Evolutionary conservation across 495 filamentous ascomycete species (phyloP).

Genomic region (Xylaria grammica): DNA sequence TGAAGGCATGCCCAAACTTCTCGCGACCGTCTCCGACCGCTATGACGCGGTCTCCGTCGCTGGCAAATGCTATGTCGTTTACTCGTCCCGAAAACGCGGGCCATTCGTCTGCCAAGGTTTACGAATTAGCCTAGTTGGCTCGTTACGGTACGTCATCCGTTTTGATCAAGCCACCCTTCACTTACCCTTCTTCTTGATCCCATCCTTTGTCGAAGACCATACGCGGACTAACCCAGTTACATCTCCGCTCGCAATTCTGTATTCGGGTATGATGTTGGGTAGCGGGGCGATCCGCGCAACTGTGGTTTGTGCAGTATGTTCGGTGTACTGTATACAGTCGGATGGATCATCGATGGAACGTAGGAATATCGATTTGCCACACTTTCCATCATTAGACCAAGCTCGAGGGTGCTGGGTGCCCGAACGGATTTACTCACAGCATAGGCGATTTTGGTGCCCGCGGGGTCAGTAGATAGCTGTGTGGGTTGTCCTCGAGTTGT

Average conservation of each 20-base stretch:
- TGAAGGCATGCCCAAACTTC: conserved; percentile 90
- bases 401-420: background rate
- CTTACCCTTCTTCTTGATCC: conserved; percentile 67
- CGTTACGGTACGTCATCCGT: background rate
- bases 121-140: background rate
- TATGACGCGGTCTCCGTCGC: conserved; percentile 93
- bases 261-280: conserved; percentile 64
- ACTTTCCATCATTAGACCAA: conserved; percentile 52
- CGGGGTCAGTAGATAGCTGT: conserved; percentile 84
- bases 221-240: conserved; percentile 80
- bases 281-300: conserved; percentile 89
- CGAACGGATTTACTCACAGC: conserved; percentile 64
- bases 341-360: conserved; percentile 90
- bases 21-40: conserved; percentile 95
- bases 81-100: conserved; percentile 92
- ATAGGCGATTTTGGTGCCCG: conserved; percentile 92
- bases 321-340: conserved; percentile 82
- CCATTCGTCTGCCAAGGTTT: conserved; percentile 71
- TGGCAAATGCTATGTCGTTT: conserved; percentile 96
- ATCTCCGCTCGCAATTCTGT: conserved; percentile 95
- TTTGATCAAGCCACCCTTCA: background rate
- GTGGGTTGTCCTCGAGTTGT: conserved; percentile 89
- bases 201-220: conserved; percentile 75
- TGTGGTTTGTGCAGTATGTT: conserved; percentile 84
- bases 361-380: conserved; percentile 94